phyloP scores from a whole-genome alignment of 176 grass and related monocot species.

The Stipa capillata region DNA sequence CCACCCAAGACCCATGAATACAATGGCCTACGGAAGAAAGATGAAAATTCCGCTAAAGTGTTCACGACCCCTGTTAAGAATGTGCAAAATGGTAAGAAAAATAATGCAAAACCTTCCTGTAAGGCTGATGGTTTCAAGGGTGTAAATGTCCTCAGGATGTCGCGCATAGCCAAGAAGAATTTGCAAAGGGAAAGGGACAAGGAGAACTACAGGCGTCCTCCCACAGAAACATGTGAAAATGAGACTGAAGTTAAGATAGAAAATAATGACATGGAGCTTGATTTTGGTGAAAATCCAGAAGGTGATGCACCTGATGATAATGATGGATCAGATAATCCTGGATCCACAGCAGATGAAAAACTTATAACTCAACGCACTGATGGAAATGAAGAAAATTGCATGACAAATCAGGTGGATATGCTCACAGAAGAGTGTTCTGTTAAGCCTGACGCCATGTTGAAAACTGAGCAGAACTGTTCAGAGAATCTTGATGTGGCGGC shows the following conservation, averaged over 20 bases:
- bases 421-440: slow-evolving; percentile 40
- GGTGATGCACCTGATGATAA: slow-evolving; percentile 66
- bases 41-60: slow-evolving; percentile 64
- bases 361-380: slow-evolving; percentile 32
- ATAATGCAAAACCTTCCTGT: slow-evolving; percentile 33
- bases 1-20: slow-evolving; percentile 56
- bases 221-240: slow-evolving; percentile 50
- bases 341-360: slow-evolving; percentile 36
- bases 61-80: slow-evolving; percentile 62
- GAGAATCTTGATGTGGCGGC: slow-evolving; percentile 47
- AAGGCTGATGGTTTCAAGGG: slow-evolving; percentile 52
- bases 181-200: slow-evolving; percentile 88
- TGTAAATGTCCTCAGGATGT: slow-evolving; percentile 88
- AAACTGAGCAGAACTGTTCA: slow-evolving; percentile 40
- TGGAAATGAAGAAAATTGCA: slow-evolving; percentile 49
- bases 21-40: slow-evolving; percentile 33
- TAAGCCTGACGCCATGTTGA: slow-evolving; percentile 33
- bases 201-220: slow-evolving; percentile 80
- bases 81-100: slow-evolving; percentile 63
- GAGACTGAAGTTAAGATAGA: slow-evolving; percentile 69
- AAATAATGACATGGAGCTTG: slow-evolving; percentile 95
- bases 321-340: slow-evolving; percentile 55
- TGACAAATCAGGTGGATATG: slow-evolving; percentile 48
- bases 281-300: slow-evolving; percentile 91
- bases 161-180: slow-evolving; percentile 91